Conservation (phyloP, 352 stramenopile genomes). For the Nothophytophthora sp. region DNA sequence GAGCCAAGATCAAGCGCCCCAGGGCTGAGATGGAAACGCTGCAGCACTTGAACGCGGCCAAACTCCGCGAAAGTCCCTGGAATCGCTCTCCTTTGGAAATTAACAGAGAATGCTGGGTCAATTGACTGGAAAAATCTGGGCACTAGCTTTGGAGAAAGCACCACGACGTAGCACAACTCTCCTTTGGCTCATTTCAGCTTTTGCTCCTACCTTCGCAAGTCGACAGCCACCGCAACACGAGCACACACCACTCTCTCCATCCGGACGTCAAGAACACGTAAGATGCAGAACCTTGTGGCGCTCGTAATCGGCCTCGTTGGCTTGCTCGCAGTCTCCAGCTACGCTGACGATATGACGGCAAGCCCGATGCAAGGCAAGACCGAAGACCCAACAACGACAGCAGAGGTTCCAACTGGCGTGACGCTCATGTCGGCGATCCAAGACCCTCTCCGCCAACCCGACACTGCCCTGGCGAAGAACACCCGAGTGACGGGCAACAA, state of each 20-base stretch:
- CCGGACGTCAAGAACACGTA: neutral
- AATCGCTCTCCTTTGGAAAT: too few species aligned
- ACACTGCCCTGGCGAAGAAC: neutral
- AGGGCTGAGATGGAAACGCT: constrained; percentile 74
- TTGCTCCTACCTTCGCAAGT: too few species aligned
- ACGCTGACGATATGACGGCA: neutral
- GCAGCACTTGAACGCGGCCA: constrained; percentile 66
- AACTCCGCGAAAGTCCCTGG: constrained; percentile 21
- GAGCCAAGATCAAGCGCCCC: constrained; percentile 69
- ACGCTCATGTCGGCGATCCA: neutral
- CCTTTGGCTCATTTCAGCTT: too few species aligned
- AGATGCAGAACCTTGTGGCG: neutral
- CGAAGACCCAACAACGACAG: neutral
- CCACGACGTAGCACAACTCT: too few species aligned
- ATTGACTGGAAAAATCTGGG: too few species aligned
- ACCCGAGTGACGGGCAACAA: neutral
- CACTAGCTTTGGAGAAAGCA: too few species aligned
- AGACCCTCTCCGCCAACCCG: neutral
- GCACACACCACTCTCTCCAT: too few species aligned
- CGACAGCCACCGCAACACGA: too few species aligned
- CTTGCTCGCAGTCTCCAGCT: neutral
- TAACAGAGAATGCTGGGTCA: too few species aligned
- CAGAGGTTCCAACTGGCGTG: neutral
- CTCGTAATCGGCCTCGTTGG: neutral
- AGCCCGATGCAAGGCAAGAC: too few species aligned